phyloP scores from a whole-genome alignment of 2,329 filamentous ascomycete species.

The Lachnellula suecica region DNA sequence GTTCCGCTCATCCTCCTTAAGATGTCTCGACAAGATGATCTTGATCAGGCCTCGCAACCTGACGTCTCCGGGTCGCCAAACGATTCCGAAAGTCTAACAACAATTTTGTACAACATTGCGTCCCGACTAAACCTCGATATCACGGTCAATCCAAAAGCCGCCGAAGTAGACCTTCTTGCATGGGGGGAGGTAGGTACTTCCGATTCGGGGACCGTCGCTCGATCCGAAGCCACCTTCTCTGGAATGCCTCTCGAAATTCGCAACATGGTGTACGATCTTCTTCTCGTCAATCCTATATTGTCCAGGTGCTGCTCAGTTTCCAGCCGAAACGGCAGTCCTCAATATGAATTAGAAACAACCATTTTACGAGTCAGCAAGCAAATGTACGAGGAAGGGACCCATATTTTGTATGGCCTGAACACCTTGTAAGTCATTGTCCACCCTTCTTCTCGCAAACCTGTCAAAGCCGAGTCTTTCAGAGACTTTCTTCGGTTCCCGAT shows the following conservation, averaged over 20 bases:
- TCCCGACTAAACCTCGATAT: background rate
- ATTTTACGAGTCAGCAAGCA: background rate
- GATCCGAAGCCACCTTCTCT: background rate
- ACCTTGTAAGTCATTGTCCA: background rate
- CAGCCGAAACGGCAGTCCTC: background rate
- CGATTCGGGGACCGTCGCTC: background rate
- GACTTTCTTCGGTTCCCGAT: too few relatives aligned
- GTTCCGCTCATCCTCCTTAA: too few relatives aligned
- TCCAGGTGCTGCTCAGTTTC: background rate
- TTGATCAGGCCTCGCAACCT: too few relatives aligned
- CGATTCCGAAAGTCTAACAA: too few relatives aligned
- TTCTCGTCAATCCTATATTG: slow-evolving; percentile 1
- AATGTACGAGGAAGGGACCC: background rate
- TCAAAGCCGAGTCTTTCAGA: too few relatives aligned
- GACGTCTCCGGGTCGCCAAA: too few relatives aligned
- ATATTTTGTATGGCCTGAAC: background rate
- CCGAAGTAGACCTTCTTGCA: background rate
- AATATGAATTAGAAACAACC: background rate
- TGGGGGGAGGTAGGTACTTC: background rate
- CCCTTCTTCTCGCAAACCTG: too few relatives aligned
- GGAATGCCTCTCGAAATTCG: background rate
- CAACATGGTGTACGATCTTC: background rate
- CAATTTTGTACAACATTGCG: background rate
- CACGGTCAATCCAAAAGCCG: background rate
- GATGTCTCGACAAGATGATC: too few relatives aligned